phyloP scores from a whole-genome alignment of 2,329 filamentous ascomycete species.

The Aspergillus pseudoglaucus region DNA sequence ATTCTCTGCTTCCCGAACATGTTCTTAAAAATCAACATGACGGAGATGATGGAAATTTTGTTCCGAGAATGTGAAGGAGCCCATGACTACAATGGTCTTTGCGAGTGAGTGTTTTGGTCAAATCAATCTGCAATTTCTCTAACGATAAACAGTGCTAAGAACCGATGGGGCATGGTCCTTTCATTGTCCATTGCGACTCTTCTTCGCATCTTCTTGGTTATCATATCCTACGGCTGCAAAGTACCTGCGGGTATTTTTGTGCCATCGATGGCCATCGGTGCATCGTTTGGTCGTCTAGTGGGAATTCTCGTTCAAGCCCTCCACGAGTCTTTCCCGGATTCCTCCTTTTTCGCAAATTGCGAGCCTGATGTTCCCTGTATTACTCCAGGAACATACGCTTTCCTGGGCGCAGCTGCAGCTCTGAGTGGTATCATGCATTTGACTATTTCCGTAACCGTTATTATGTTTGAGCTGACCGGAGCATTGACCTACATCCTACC shows the following conservation, averaged over 20 bases:
- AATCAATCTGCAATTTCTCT: neutral
- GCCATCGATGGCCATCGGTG: constrained; percentile 94
- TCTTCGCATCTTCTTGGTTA: constrained; percentile 75
- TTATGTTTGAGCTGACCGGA: constrained; percentile 99
- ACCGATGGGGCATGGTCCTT: constrained; percentile 69
- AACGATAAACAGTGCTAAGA: constrained; percentile 44
- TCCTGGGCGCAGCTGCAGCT: constrained; percentile 84
- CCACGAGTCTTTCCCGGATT: constrained; percentile 74
- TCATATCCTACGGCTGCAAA: constrained; percentile 96
- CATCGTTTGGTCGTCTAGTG: constrained; percentile 87
- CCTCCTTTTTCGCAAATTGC: constrained; percentile 81
- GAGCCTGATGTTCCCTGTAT: constrained; percentile 91
- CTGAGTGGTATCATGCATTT: constrained; percentile 98
- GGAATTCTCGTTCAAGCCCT: constrained; percentile 89
- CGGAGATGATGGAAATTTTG: constrained; percentile 96
- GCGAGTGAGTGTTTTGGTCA: constrained; percentile 52
- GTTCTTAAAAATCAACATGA: constrained; percentile 96
- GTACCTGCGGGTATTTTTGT: constrained; percentile 97
- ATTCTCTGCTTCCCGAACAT: constrained; percentile 95
- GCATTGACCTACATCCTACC: constrained; percentile 94
- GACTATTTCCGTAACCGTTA: constrained; percentile 92
- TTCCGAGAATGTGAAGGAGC: constrained; percentile 88
- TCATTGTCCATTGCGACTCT: constrained; percentile 74
- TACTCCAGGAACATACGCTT: constrained; percentile 93
- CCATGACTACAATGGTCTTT: constrained; percentile 84